phyloP scores from a whole-genome alignment of 2,329 filamentous ascomycete species.

The Coniochaeta hoffmannii region DNA sequence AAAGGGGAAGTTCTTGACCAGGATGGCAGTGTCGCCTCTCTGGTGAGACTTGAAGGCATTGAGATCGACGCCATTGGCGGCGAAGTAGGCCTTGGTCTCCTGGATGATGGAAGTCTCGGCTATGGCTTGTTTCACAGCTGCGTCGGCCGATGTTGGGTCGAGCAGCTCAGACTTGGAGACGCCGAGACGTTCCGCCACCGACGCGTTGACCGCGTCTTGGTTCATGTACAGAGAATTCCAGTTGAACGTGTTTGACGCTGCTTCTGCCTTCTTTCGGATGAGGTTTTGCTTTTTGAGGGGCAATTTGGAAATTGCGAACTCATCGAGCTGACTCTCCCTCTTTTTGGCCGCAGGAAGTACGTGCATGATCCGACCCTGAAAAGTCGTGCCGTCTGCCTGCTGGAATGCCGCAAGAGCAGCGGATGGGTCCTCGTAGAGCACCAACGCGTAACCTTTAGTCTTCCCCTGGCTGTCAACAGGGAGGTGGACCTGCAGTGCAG shows the following conservation, averaged over 20 bases:
- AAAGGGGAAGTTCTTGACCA: constrained; percentile 93
- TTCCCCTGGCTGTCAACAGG: constrained; percentile 64
- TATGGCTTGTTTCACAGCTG: constrained; percentile 91
- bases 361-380: constrained; percentile 88
- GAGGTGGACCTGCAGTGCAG: constrained; percentile 81
- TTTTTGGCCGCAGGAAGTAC: constrained; percentile 80
- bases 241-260: constrained; percentile 73
- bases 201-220: constrained; percentile 88
- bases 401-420: constrained; percentile 74
- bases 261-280: constrained; percentile 76
- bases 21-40: constrained; percentile 77
- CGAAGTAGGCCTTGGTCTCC: constrained; percentile 90
- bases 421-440: constrained; percentile 67
- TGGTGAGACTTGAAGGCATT: constrained; percentile 82
- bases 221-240: constrained; percentile 99
- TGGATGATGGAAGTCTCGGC: constrained; percentile 95
- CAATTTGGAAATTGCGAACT: constrained; percentile 82
- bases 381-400: constrained; percentile 73
- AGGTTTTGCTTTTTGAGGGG: constrained; percentile 92
- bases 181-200: constrained; percentile 77
- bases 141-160: constrained; percentile 91
- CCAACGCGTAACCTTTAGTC: constrained; percentile 85
- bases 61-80: constrained; percentile 79
- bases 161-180: constrained; percentile 86
- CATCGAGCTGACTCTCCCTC: constrained; percentile 74